Evolutionary conservation across 2,329 filamentous ascomycete species (phyloP).

Genomic region (Xylariaceae sp.): DNA sequence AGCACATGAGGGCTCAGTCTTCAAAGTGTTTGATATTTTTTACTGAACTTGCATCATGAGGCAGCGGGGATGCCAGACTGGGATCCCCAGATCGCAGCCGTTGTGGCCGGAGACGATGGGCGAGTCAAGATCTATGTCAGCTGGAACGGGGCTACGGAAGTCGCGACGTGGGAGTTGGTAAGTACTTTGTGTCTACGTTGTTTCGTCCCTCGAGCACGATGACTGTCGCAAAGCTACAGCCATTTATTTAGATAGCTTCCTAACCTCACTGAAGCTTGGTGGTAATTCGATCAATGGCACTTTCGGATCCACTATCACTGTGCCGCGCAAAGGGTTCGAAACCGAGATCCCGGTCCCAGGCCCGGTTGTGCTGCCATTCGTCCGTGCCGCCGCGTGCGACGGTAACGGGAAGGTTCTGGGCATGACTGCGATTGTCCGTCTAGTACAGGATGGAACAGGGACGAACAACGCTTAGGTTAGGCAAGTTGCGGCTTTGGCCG

Average conservation of each 20-base stretch:
- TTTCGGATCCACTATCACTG: not conserved
- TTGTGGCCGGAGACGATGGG: not conserved
- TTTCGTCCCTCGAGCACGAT: no score
- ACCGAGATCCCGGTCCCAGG: conserved; percentile 10
- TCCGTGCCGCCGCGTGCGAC: conserved; percentile 13
- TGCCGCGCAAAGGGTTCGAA: conserved; percentile 12
- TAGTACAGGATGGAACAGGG: not conserved
- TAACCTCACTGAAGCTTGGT: conserved; percentile 1
- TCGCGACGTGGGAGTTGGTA: conserved; percentile 15
- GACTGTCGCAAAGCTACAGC: no score
- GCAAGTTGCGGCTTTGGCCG: no score
- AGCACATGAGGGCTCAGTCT: no score
- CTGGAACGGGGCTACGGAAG: conserved; percentile 20
- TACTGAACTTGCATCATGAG: not conserved
- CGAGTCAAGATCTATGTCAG: conserved; percentile 10
- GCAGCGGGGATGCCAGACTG: conserved; percentile 13
- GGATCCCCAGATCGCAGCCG: conserved; percentile 13
- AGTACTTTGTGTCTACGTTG: no score
- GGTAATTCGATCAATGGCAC: conserved; percentile 1
- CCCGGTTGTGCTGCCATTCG: not conserved
- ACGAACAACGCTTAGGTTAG: no score
- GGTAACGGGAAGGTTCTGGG: conserved; percentile 6
- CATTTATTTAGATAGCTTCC: no score
- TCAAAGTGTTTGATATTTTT: no score
- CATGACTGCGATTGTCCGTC: conserved; percentile 5